Base-by-base conservation (phyloP, 306 rosid genomes). In the Vigna unguiculata region DNA sequence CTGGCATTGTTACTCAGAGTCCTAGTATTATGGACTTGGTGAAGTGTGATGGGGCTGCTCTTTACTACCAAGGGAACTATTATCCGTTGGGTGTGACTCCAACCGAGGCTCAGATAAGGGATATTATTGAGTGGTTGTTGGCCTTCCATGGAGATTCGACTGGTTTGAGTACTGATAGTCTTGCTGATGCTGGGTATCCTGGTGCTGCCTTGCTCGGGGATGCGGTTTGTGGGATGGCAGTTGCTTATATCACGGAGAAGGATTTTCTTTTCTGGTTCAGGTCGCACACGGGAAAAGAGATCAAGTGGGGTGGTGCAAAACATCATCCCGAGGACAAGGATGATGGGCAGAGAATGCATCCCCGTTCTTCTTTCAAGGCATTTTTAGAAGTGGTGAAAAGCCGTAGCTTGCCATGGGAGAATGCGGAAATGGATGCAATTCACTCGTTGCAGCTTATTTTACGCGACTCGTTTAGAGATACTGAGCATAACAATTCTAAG, bases 241-340 rank as follows among this genome's bases (percentile, higher is more conserved):
- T 91, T 83, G 98, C 99, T 51, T 91, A 87, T 81, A 92, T 93
- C 68, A 91, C 96, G 0, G 87, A 92, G 64, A 81, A 71, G 83
- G 96, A 89, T 84, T 93, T 92, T 62, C 88, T 96, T 20, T 92
- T 96, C 86, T 96, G 99, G 99, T 96, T 92, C 47, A 89, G 99
- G 70, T 92, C 98, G 2, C 97, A 96, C 81, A 92, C 98, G 0
- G 99, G 79, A 0, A 91, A 96, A 74, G 99, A 96, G 88, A 46
- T 92, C 60, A 96, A 92, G 74, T 96, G 99, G 99, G 99, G 99
- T 74, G 99, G 99, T 15, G 99, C 99, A 41, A 96, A 96, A 90
- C 99, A 96, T 84, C 99, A 96, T 54, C 99, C 99, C 0, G 90
- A 89, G 88, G 99, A 96, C 81, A 96, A 89, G 89, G 99, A 96